Conservation (phyloP, 352 stramenopile genomes). For the Phytophthora melonis region DNA sequence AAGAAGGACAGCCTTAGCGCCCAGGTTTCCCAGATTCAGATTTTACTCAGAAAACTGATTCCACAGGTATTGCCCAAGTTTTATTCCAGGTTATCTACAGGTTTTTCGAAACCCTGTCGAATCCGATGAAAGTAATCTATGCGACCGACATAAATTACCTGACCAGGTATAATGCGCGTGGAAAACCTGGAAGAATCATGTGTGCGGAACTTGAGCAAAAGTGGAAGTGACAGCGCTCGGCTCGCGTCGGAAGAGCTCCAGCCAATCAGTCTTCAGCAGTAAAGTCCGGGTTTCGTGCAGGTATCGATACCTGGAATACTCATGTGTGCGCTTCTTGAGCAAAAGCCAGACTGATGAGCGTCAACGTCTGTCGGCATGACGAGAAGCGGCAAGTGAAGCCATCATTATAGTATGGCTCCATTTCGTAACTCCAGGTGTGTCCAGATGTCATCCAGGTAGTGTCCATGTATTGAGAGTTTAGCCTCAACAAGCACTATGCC, state of each 20-base stretch:
- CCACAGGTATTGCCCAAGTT: background rate
- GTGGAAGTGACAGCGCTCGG: constrained; percentile 1
- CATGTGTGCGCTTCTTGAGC: too few species aligned
- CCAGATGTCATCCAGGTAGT: constrained; percentile 7
- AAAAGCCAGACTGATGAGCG: too few species aligned
- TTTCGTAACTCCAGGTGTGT: background rate
- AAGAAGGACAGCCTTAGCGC: too few species aligned
- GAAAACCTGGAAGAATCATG: too few species aligned
- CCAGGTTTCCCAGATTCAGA: constrained; percentile 9
- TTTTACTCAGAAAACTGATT: constrained; percentile 8
- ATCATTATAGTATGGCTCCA: background rate
- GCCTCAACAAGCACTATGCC: background rate
- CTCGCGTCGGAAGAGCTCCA: too few species aligned
- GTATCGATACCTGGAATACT: too few species aligned
- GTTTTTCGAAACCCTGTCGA: background rate
- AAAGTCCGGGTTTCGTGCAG: too few species aligned
- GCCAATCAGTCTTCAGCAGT: too few species aligned
- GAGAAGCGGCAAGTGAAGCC: background rate
- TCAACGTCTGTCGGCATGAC: background rate
- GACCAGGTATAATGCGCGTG: too few species aligned
- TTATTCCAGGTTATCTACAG: constrained; percentile 13
- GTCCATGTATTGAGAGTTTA: constrained; percentile 16
- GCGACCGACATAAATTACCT: too few species aligned
- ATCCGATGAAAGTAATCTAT: too few species aligned
- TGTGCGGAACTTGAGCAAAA: constrained; percentile 16